Evolutionary conservation across 2,329 filamentous ascomycete species (phyloP), one percentile per base, ranked within the genome.

Genomic region (Phyllosticta citrichinensis): DNA sequence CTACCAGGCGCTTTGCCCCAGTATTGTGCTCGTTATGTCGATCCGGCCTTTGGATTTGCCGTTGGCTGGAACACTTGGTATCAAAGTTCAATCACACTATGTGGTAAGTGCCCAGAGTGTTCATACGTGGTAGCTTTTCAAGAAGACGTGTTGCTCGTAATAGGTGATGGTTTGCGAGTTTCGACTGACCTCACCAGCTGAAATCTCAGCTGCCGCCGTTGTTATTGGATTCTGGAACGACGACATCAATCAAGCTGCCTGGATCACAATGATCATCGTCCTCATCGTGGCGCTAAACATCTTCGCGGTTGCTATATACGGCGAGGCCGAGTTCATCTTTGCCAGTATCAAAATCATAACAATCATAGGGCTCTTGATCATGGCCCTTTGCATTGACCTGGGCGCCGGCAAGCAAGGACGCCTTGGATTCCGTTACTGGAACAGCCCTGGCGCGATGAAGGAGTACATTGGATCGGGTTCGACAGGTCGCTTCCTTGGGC

Each of bases 1-100:
- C 63, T 70, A 3, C 66, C 88, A 89, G n/a, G 91, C 64, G 52
- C 92, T 89, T 1, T 96, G 95, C 70, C 87, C 88, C 1, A 85
- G 88, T 5, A 95, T 75, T 91, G 90, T 12, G 94, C 89, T 33
- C 83, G 91, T 6, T 62, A 60, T 35, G 57, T 62, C 10, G 57
- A 60, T 19, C 61, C 61, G n/a, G 57, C 57, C 1, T 20, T 62
- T 6, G 61, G 61, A 1, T 62, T 62, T 35, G 61, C 61, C 1
- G 52, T 62, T 1, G 61, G 61, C 2, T 62, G 47, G 40, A 62
- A 55, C 10, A 40, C 24, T 3, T 62, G 56, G 57, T 62, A 58
- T 25, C 35, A 51, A 10, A 10, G 20, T 2, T 65, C 59, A 2
- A 61, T 61, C 19, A 51, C 59, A 58, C 20, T 63, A 54, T 62